A percentile compares a stretch with the other conserved stretches of the same genome.
Evolutionary conservation across 257 asterid species (phyloP).

Genomic region (Solanum chmielewskii): DNA sequence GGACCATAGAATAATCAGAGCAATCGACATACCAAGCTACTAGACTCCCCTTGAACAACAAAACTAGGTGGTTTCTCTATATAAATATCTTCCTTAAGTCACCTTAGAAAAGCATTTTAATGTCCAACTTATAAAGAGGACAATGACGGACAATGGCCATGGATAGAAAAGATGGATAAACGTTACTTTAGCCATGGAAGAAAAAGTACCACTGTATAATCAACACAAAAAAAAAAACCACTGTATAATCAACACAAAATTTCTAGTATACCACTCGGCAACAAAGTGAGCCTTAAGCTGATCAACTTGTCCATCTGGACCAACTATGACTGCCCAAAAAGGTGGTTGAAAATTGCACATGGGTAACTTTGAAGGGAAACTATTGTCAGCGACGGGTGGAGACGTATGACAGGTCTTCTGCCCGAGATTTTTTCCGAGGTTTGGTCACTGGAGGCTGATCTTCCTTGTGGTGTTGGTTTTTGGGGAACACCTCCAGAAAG

Average conservation of each 20-base stretch:
- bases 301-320: background rate
- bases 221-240: background rate
- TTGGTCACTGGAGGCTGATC: background rate
- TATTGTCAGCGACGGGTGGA: background rate
- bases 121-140: background rate
- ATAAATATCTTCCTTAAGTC: background rate
- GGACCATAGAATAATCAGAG: too few relatives aligned
- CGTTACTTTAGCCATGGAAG: background rate
- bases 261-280: background rate
- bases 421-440: background rate
- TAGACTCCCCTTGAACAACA: background rate
- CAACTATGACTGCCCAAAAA: background rate
- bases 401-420: background rate
- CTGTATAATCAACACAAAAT: background rate
- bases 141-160: background rate
- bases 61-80: background rate
- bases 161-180: background rate
- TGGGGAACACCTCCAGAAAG: background rate
- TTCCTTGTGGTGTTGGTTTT: background rate
- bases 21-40: background rate
- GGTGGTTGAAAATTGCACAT: background rate
- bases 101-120: background rate
- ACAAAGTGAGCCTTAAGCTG: background rate
- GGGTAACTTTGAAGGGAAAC: background rate
- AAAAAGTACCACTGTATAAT: background rate